Evolutionary conservation across 2,329 filamentous ascomycete genomes (phyloP), one percentile per base, ranked within the genome.

Genomic region (Penicillium crustosum): DNA sequence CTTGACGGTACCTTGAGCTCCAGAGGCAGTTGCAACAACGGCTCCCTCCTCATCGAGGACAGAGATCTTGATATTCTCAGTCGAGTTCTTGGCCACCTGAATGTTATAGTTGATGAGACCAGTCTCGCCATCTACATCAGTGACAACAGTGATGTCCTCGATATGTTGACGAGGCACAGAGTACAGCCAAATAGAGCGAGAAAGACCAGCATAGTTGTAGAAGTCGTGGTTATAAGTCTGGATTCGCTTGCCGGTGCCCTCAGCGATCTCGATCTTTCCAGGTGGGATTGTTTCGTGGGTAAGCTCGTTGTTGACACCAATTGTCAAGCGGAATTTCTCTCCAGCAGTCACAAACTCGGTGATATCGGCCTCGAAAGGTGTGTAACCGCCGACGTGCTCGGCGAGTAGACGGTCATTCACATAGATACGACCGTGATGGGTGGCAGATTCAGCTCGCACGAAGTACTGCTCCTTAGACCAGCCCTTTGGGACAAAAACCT

Each of bases 211-310:
- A 42, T 70, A 71, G 52, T 73, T 73, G 52, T 66, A 71, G 42
- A 72, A 73, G 52, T 71, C 70, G 53, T 72, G 68, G 36, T 68
- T 62, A 29, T 71, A 71, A 9, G 52, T 49, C 54, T 73, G 66
- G 17, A 59, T 59, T 13, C 55, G 60, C 36, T 57, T 66, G 8
- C 67, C 66, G 1, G 54, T 56, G 12, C 13, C 41, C 36, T 62
- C 45, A 0, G 31, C 19, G 2, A 61, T 31, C 33, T 50, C 48
- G n/a, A 66, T 53, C 36, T 52, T 53, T 6, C 64, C 61, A 1
- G 70, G 70, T 2, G 70, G 71, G 13, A 72, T 71, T 0, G 71
- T 72, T 33, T 70, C 55, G 57, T 63, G 65, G 8, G 60, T 68
- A 1, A 73, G 65, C 27, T 68, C 64, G 27, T 73, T 72, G 45